phyloP scores from a whole-genome alignment of 2,329 filamentous ascomycete genomes.

The Aureobasidium sp. region DNA sequence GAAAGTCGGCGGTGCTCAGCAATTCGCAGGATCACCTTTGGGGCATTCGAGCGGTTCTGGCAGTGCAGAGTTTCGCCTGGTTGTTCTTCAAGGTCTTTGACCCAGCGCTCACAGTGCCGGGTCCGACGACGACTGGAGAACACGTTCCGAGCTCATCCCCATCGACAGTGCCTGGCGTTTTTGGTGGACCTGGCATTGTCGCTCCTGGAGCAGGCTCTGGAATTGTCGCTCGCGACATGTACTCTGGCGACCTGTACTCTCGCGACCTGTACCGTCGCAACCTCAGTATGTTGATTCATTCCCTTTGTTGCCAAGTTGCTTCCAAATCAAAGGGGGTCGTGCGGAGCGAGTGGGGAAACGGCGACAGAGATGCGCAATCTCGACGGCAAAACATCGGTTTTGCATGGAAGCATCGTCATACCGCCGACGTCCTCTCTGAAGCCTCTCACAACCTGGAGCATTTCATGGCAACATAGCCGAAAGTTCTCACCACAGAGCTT shows the following conservation, averaged over 20 bases:
- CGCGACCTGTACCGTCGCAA: not conserved
- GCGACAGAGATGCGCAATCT: not conserved
- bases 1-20: conserved; percentile 9
- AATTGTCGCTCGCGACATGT: not conserved
- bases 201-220: not conserved
- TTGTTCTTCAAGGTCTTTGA: conserved; percentile 41
- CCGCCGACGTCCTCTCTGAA: not conserved
- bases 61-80: conserved; percentile 39
- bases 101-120: conserved; percentile 28
- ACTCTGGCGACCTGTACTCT: not conserved
- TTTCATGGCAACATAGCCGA: not conserved
- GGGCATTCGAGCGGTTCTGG: conserved; percentile 40
- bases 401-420: not conserved
- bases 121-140: conserved; percentile 2
- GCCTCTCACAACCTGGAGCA: not conserved
- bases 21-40: conserved; percentile 30
- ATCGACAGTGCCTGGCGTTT: conserved; percentile 1
- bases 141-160: not conserved
- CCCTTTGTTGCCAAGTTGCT: conserved; percentile 20
- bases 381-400: not conserved
- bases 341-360: not conserved
- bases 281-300: not conserved
- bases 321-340: conserved; percentile 22
- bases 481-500: no score
- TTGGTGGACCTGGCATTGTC: not conserved